Base-by-base conservation (phyloP, 495 filamentous ascomycete genomes). In the Podospora bellae-mahoneyi region DNA sequence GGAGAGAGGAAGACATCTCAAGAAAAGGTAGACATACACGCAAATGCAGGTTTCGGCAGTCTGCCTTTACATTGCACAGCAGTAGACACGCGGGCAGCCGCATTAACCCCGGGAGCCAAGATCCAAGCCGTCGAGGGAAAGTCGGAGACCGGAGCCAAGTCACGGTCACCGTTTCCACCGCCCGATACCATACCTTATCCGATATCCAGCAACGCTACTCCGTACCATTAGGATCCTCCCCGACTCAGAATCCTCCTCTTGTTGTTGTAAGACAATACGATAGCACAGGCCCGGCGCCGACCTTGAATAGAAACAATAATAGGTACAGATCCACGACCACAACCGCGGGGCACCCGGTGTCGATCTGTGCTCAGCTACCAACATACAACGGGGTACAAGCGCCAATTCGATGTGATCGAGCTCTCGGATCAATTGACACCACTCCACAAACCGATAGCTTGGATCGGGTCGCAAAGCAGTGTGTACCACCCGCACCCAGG, bases 271-370 rank as follows among this genome's bases (percentile, higher is more conserved):
- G 39, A 48, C 39, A 48, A 16, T 5, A 20, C 56, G n/a, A 20
- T 58, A 58, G 6, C 20, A 20, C 56, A 61, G 59, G 59, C 59
- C 59, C 20, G 59, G 59, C 28, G 59, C 59, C 59, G 19, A 28
- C 59, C 59, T 48, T 48, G 18, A 10, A 48, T 48, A 16, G 39
- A 48, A 48, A 48, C 23, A 58, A 58, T 58, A 20, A 58, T 23
- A 58, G 18, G 54, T 57, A 23, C 54, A 7, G 55, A 58, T 58
- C 55, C 4, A 58, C 55, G 4, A 26, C 55, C 55, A 58, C n/a
- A 26, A 58, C 55, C n/a, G 55, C 20, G 55, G 55, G 55, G 19
- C 23, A 58, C n/a, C 55, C 55, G 55, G 55, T 58, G 55, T 26
- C 55, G 19, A 58, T 58, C 55, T 58, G 55, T 58, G 55, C 13